Conservation (phyloP, 1,284 basidiomycete genomes). For the Wolfiporia cocos region DNA sequence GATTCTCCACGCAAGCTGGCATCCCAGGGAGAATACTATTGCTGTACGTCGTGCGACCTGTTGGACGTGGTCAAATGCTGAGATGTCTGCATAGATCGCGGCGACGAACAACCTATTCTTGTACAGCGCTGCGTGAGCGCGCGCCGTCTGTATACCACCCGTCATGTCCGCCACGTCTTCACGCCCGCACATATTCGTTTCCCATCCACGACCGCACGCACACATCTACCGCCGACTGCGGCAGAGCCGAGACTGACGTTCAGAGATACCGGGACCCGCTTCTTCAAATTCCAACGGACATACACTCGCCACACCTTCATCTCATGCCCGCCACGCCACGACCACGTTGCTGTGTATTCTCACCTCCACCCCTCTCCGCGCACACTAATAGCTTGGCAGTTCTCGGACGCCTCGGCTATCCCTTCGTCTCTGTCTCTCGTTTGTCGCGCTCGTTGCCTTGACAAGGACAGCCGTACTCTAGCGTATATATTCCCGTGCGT, state of each 20-base stretch:
- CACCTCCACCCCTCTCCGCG: neutral
- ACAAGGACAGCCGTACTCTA: conserved; percentile 1
- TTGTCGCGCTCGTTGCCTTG: neutral
- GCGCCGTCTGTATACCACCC: neutral
- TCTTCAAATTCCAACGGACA: conserved; percentile 11
- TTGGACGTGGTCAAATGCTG: neutral
- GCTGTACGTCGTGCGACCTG: conserved; percentile 74
- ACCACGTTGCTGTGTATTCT: conserved; percentile 4
- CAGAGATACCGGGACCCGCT: conserved; percentile 15
- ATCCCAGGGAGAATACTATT: conserved; percentile 96
- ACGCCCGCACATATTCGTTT: conserved; percentile 1
- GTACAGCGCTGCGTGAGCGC: conserved; percentile 72
- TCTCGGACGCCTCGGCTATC: neutral
- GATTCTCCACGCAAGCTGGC: conserved; percentile 96
- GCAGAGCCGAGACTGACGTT: conserved; percentile 17
- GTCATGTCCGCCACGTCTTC: conserved; percentile 5
- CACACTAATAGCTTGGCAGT: too few relatives aligned
- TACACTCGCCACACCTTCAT: conserved; percentile 1
- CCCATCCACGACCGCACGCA: conserved; percentile 3
- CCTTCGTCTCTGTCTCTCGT: neutral
- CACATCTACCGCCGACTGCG: conserved; percentile 11
- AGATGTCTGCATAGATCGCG: conserved; percentile 58
- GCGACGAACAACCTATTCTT: conserved; percentile 93
- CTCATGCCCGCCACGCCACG: conserved; percentile 1
- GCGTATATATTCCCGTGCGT: conserved; percentile 6